These are phyloP conservation scores for Citrullus amarus DNA, from an alignment of 306 rosid species.

Conservation along the genomic window DNA sequence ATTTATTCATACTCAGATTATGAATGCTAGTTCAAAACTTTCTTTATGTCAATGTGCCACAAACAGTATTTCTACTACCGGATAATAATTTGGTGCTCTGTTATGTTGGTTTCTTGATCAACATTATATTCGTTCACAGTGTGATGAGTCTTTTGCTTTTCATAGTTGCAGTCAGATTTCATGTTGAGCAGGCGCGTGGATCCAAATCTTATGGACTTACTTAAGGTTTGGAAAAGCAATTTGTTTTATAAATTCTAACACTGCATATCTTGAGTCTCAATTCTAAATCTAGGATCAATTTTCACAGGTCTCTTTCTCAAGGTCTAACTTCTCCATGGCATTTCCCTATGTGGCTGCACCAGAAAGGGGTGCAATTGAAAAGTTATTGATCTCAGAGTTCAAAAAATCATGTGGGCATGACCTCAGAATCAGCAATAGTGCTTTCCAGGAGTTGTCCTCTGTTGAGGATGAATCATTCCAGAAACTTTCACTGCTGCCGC, in stretches of 20 bases:
- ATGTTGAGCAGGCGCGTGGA: slow-evolving; percentile 34
- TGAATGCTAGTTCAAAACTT: neutral
- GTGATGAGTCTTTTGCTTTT: neutral
- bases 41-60: neutral
- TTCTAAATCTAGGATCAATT: slow-evolving; percentile 14
- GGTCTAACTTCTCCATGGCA: slow-evolving; percentile 78
- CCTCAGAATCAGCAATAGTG: slow-evolving; percentile 38
- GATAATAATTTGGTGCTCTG: neutral
- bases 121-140: neutral
- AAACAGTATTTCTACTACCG: neutral
- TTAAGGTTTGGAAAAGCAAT: slow-evolving; percentile 43
- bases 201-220: slow-evolving; percentile 51
- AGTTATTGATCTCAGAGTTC: slow-evolving; percentile 56
- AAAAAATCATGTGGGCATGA: slow-evolving; percentile 61
- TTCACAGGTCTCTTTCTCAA: slow-evolving; percentile 55
- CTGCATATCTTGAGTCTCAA: neutral
- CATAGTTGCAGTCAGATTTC: slow-evolving; percentile 66
- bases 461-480: slow-evolving; percentile 26
- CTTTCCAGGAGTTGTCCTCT: slow-evolving; percentile 57
- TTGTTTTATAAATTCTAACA: neutral
- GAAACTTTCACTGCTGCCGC: slow-evolving; percentile 25
- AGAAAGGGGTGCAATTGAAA: slow-evolving; percentile 49
- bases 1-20: neutral
- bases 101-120: neutral
- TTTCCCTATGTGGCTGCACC: slow-evolving; percentile 79